Base-by-base conservation (phyloP, 352 stramenopile species). In the Vaucheria bursata region DNA sequence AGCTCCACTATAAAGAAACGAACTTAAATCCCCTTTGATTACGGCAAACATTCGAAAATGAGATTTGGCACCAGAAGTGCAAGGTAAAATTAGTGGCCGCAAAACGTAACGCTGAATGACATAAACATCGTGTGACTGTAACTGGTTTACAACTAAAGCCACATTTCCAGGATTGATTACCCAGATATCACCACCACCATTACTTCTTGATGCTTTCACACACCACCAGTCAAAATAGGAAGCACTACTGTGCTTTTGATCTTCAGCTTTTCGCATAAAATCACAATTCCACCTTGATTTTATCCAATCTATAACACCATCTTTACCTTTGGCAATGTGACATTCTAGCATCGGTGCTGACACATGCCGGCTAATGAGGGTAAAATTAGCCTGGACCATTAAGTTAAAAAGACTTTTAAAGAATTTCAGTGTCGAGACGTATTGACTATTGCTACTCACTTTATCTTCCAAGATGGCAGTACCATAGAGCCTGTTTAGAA, bases 111-210 rank as follows among this genome's bases (percentile, higher is more conserved):
- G 72, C 78, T 85, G 71, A 25, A 70, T 32, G 25, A 39, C 36
- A 18, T 66, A 59, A 33, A 12, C 25, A 32, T 8, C 35, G 1
- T 33, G 1, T 25, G n/a, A 12, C 33, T 25, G n/a, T 18, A 78
- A 35, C 40, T 1, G 29, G 8, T 34, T 3, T 6, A 32, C 1
- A 2, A n/a, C 32, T 33, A 12, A 8, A 12, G 33, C 25, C 29
- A 32, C 49, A 31, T 85, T 85, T 0, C 73, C 40, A 29, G 52
- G 33, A 34, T 85, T 52, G 12, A 85, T 29, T 49, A 85, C 68
- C 70, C 71, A 85, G 7, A 85, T 59, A 45, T 85, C 81, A 33
- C 68, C 65, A 4, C 81, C 81, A 6, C 81, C 81, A 45, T 85
- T 85, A n/a, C 79, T 78, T 12, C 72, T 33, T 32, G 74, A 64